Conservation (phyloP, 257 asterid species). For the Solanum dulcamara region DNA sequence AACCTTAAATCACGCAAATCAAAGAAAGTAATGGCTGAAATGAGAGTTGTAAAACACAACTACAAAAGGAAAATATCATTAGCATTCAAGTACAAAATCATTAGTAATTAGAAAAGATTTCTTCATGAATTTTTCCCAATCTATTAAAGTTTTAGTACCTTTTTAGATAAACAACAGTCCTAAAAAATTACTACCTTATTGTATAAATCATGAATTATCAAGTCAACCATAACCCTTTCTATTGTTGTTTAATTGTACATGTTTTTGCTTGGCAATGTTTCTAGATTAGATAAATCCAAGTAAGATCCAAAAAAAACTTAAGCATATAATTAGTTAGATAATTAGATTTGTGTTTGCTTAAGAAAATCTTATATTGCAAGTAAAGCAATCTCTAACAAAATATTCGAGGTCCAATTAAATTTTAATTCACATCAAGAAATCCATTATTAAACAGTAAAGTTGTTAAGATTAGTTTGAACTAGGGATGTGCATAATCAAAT, state of each 20-base stretch:
- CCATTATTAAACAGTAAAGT: not conserved
- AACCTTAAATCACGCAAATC: not conserved
- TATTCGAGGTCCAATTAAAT: not conserved
- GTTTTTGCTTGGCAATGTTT: not conserved
- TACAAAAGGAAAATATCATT: slow-evolving; percentile 11
- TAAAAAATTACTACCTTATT: not conserved
- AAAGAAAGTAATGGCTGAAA: not conserved
- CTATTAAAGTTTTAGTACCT: not conserved
- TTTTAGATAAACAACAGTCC: not conserved
- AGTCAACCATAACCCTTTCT: not conserved
- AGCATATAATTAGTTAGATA: not conserved
- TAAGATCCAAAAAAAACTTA: not conserved
- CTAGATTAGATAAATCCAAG: not conserved
- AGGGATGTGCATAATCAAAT: too few relatives aligned
- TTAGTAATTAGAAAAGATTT: slow-evolving; percentile 14
- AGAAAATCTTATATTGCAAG: not conserved
- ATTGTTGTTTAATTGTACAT: not conserved
- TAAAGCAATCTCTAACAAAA: not conserved
- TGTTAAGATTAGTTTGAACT: not conserved
- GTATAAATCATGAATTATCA: not conserved
- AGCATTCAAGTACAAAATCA: slow-evolving; percentile 24
- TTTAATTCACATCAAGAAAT: not conserved
- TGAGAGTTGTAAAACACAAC: not conserved
- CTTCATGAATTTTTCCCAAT: slow-evolving; percentile 1
- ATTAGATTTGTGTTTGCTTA: not conserved